These are phyloP conservation scores for Fusarium tricinctum DNA, from an alignment of 2,329 filamentous ascomycete species.

Conservation along the genomic window DNA sequence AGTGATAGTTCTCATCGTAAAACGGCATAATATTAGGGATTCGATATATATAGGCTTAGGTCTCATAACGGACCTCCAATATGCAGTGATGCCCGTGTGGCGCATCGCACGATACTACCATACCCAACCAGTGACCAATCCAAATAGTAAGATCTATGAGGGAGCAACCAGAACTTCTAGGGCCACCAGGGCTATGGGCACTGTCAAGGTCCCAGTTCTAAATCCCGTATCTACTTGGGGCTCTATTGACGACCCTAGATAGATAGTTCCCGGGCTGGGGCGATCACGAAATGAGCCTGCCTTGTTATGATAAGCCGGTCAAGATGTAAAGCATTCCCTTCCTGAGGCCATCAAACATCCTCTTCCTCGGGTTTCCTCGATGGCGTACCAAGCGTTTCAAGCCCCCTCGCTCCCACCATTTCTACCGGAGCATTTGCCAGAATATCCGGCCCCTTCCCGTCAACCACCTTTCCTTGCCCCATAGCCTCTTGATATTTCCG, in stretches of 20 bases:
- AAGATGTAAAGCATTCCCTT: neutral
- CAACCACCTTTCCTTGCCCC: constrained; percentile 49
- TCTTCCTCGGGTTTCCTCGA: constrained; percentile 47
- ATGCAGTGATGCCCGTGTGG: neutral
- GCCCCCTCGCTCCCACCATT: constrained; percentile 52
- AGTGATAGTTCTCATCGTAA: neutral
- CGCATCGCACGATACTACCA: neutral
- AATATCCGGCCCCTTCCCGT: constrained; percentile 41
- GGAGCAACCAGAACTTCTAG: neutral
- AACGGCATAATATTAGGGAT: neutral
- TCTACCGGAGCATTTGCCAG: constrained; percentile 38
- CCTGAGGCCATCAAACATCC: constrained; percentile 11
- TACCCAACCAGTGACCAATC: neutral
- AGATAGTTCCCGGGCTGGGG: neutral
- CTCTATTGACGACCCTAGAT: neutral
- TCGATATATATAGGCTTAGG: neutral
- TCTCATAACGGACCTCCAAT: neutral
- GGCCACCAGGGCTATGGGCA: neutral
- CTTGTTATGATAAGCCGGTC: neutral
- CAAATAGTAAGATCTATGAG: neutral
- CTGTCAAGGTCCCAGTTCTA: neutral
- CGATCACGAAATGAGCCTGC: neutral
- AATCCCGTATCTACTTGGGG: neutral
- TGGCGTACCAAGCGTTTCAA: constrained; percentile 55
- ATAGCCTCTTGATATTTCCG: constrained; percentile 68